Evolutionary conservation across 2,329 filamentous ascomycete species (phyloP), one percentile per base, ranked within the genome.

Genomic region (Trichocomaceae sp.): DNA sequence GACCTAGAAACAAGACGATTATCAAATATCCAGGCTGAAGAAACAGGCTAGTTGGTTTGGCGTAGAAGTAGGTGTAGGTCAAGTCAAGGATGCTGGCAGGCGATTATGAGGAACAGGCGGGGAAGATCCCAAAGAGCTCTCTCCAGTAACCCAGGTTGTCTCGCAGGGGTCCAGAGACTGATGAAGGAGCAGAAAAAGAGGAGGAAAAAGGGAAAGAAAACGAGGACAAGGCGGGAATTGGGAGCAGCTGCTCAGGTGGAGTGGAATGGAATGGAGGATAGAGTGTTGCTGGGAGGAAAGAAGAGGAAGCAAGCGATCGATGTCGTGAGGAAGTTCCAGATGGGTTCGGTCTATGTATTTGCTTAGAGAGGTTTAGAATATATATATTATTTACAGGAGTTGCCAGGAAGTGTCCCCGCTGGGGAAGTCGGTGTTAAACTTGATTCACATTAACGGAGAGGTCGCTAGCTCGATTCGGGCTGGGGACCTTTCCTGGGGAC

Each of bases 131-230:
- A 10, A 37, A 39, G 35, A 39, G 35, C 12, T 13, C 10, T 35
- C 5, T 4, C 31, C 2, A 13, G n/a, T n/a, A n/a, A n/a, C n/a
- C n/a, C 9, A 35, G 3, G 2, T 5, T 4, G 31, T 15, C 31
- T 35, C 31, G 56, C 48, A 57, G 48, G 53, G 29, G 52, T 54
- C 46, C 55, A 48, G 44, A 53, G 55, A 51, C 48, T 47, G 47
- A 39, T 44, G 41, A 48, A 57, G 45, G 54, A 49, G 52, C 42
- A 49, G 35, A 46, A 47, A n/a, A 56, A 50, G 23, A 56, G 49
- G 4, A 29, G 26, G 7, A 5, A 10, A 51, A 52, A 47, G 47
- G 35, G 42, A 47, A 19, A 51, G 54, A 50, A 35, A 56, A 49
- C 23, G 50, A 53, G 41, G 47, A 55, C 55, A 58, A 50, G 53